Evolutionary conservation across 192 early-diverging fungal genomes (phyloP), one percentile per base, ranked within the genome.

Genomic region (Backusella sp.): DNA sequence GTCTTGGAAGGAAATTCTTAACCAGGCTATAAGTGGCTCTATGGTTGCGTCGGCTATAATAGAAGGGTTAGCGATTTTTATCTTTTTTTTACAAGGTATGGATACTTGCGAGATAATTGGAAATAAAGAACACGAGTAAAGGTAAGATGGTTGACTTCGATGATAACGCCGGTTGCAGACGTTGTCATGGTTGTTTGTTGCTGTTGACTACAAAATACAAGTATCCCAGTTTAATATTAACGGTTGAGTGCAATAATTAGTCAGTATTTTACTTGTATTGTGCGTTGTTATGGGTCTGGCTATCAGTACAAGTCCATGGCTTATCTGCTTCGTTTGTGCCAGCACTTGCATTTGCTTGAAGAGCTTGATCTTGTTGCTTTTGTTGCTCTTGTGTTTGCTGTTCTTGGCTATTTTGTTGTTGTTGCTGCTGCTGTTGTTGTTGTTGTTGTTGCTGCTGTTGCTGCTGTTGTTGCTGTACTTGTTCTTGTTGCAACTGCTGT

Each of bases 11-110:
- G 81, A 82, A 52, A 76, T 32, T 68, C 77, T 53, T 53, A 82
- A 42, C 81, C 81, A 82, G 23, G 81, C 73, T 30, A 82, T 73
- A 41, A 82, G 46, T 11, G 81, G 81, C 14, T 82, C 81, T 68
- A 82, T 82, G 2, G 81, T 82, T 21, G 81, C 81, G 66, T 82
- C 77, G 8, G 72, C 80, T 82, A 70, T 4, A 67, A 26, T 9
- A 69, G 9, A 2, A 59, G 9, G 23, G n/a, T 59, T 26, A 26
- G 21, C 26, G 6, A 4, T 3, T 44, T 5, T n/a, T n/a, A 34
- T 35, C 6, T 26, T 8, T 42, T 28, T 28, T 21, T 15, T 68
- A 41, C 26, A 56, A 0, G 2, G 4, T 28, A 62, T 1, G 12
- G 21, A 32, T 36, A 72, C 80, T 78, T 74, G 77, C 76, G 74